Base-by-base conservation (phyloP, 139 green algal genomes). In the Zygnema cylindricum region DNA sequence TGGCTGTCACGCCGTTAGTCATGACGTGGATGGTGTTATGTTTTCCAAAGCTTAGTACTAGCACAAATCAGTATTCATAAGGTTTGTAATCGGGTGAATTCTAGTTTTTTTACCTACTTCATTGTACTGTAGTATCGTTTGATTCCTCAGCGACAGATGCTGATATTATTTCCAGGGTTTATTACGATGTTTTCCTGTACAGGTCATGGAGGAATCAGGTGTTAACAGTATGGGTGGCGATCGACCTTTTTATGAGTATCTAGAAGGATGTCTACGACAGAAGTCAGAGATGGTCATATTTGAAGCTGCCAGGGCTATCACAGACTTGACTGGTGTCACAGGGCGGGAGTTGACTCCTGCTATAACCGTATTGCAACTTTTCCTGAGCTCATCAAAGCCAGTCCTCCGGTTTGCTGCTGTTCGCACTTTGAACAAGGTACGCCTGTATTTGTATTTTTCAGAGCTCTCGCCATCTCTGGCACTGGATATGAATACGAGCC, bases 301-400 rank as follows among this genome's bases (percentile, higher is more conserved):
- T 69, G 97, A 99, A 93, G 98, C 98, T 0, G 98, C 97, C 0
- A 95, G 97, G 1, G 98, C 97, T 38, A 99, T 99, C 89, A 96
- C 93, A 81, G 94, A 96, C 89, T 92, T 99, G 89, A 93, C 91
- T 23, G 95, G 97, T 33, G 96, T 99, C 2, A 98, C 95, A 7
- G 84, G 92, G 0, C 94, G 95, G 3, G 97, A 99, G 94, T 95
- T 99, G 0, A 93, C 94, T 30, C 97, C 97, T 0, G 98, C 98
- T 3, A 96, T 99, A 86, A 98, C 97, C 1, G 97, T 99, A 40
- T 94, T 99, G 86, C 97, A 99, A 95, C 95, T 99, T 2, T 99
- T 99, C 94, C 93, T 99, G 2, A 95, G 91, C 89, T 98, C 95
- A 90, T 95, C 93, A 89, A 99, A 99, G 94, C 97, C 97, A 0